Evolutionary conservation across 2,329 filamentous ascomycete species (phyloP).

Genomic region (Aaosphaeria pasadenensis): DNA sequence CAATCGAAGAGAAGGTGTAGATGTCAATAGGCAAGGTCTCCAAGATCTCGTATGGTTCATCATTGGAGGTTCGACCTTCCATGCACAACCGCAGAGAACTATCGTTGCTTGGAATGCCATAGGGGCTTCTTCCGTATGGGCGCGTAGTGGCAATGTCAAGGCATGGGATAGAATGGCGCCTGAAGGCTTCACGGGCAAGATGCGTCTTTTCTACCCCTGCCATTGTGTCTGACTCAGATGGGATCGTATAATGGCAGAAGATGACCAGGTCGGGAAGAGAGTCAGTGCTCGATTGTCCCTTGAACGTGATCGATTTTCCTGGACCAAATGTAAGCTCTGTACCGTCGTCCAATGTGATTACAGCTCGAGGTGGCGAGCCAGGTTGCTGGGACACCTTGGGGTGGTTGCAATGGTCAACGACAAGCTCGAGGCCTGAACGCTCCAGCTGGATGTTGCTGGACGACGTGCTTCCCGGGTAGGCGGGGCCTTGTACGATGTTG

Average conservation of each 20-base stretch:
- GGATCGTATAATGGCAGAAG: slow-evolving; percentile 22
- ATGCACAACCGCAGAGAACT: slow-evolving; percentile 27
- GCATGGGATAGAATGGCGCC: slow-evolving; percentile 20
- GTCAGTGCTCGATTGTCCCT: slow-evolving; percentile 3
- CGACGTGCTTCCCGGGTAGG: slow-evolving; percentile 11
- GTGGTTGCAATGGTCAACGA: slow-evolving; percentile 23
- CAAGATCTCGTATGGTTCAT: slow-evolving; percentile 20
- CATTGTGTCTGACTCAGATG: not conserved
- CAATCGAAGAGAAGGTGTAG: slow-evolving; percentile 29
- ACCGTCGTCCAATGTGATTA: slow-evolving; percentile 21
- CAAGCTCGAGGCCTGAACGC: slow-evolving; percentile 25
- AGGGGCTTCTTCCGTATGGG: slow-evolving; percentile 19
- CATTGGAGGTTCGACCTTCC: slow-evolving; percentile 22
- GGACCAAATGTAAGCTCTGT: slow-evolving; percentile 18
- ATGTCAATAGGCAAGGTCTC: slow-evolving; percentile 33
- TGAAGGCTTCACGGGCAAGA: slow-evolving; percentile 21
- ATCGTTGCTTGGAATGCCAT: slow-evolving; percentile 12
- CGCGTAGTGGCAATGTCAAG: slow-evolving; percentile 29
- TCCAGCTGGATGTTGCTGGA: slow-evolving; percentile 17
- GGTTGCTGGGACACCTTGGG: slow-evolving; percentile 9
- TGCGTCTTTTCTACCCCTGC: slow-evolving; percentile 16
- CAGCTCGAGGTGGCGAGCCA: slow-evolving; percentile 7
- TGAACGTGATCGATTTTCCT: not conserved
- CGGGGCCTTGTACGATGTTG: slow-evolving; percentile 30
- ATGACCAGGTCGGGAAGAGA: slow-evolving; percentile 28